These are phyloP conservation scores for Phytopythium mirpurense DNA, from an alignment of 352 stramenopile genomes.

Conservation along the genomic window DNA sequence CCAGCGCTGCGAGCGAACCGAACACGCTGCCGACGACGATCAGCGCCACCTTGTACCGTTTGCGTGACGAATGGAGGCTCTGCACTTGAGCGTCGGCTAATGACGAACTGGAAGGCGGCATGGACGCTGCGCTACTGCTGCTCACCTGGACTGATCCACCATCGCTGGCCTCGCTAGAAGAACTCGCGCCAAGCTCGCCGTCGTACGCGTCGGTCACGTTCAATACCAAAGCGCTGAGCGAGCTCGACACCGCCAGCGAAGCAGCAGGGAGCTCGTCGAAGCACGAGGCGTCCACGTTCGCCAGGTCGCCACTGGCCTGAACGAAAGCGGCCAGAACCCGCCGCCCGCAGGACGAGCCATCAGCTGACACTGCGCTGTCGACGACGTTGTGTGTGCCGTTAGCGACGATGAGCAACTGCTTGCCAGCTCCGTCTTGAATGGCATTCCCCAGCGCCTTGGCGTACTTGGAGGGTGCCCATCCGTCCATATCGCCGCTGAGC, in stretches of 20 bases:
- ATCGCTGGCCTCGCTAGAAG: conserved; percentile 7
- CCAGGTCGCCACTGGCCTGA: conserved; percentile 31
- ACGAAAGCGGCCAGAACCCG: conserved; percentile 61
- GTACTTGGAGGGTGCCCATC: conserved; percentile 31
- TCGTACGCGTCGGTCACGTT: conserved; percentile 45
- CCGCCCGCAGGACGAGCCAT: conserved; percentile 37
- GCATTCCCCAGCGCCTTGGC: conserved; percentile 32
- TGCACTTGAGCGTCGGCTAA: conserved; percentile 10
- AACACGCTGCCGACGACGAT: conserved; percentile 23
- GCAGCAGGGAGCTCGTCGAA: conserved; percentile 24
- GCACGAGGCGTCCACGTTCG: conserved; percentile 48
- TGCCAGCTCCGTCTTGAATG: conserved; percentile 24
- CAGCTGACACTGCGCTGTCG: conserved; percentile 19
- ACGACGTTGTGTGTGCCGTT: conserved; percentile 39
- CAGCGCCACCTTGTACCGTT: conserved; percentile 25
- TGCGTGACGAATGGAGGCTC: conserved; percentile 15
- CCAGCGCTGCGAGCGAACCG: conserved; percentile 8
- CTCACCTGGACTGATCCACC: conserved; percentile 9
- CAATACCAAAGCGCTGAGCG: conserved; percentile 33
- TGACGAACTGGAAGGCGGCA: conserved; percentile 11
- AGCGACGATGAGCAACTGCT: conserved; percentile 41
- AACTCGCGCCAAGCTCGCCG: conserved; percentile 15
- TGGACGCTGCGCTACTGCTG: conserved; percentile 8
- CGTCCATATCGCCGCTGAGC: conserved; percentile 42
- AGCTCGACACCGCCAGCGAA: conserved; percentile 27